Percentiles rank a stretch among this genome's conserved stretches.
Evolutionary conservation across 73 alveolate genomes (phyloP).

Genomic region (Stentor coeruleus): DNA sequence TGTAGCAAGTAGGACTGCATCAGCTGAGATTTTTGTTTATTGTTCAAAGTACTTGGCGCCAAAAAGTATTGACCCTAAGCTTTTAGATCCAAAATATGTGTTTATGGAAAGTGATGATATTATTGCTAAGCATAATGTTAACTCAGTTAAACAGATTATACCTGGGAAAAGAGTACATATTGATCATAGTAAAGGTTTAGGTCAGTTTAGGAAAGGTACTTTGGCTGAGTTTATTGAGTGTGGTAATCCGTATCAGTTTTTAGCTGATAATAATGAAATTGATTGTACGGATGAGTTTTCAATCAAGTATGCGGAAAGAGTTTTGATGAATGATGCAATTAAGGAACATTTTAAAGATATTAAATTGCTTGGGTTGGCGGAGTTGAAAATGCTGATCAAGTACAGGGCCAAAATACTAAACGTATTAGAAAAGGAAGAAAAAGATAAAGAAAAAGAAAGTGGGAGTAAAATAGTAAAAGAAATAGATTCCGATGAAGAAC

Average conservation of each 20-base stretch:
- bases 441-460: slow-evolving; percentile 37
- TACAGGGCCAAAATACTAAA: slow-evolving; percentile 82
- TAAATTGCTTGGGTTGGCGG: slow-evolving; percentile 89
- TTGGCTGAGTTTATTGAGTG: slow-evolving; percentile 80
- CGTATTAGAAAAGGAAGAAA: slow-evolving; percentile 53
- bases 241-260: slow-evolving; percentile 86
- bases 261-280: slow-evolving; percentile 67
- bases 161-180: slow-evolving; percentile 84
- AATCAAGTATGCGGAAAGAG: slow-evolving; percentile 42
- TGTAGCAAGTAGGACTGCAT: slow-evolving; percentile 88
- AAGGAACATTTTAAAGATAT: slow-evolving; percentile 76
- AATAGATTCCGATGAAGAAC: slow-evolving; percentile 53
- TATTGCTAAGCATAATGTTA: slow-evolving; percentile 64
- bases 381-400: slow-evolving; percentile 71
- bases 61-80: slow-evolving; percentile 90
- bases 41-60: slow-evolving; percentile 95
- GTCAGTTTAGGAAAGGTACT: slow-evolving; percentile 73
- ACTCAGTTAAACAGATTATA: slow-evolving; percentile 76
- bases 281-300: slow-evolving; percentile 63
- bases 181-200: slow-evolving; percentile 83
- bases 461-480: slow-evolving; percentile 39
- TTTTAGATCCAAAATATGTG: slow-evolving; percentile 93
- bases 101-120: slow-evolving; percentile 86
- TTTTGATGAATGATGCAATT: slow-evolving; percentile 48
- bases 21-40: slow-evolving; percentile 97